Evolutionary conservation across 1,284 basidiomycete genomes (phyloP).

Genomic region (Caloboletus inedulis): DNA sequence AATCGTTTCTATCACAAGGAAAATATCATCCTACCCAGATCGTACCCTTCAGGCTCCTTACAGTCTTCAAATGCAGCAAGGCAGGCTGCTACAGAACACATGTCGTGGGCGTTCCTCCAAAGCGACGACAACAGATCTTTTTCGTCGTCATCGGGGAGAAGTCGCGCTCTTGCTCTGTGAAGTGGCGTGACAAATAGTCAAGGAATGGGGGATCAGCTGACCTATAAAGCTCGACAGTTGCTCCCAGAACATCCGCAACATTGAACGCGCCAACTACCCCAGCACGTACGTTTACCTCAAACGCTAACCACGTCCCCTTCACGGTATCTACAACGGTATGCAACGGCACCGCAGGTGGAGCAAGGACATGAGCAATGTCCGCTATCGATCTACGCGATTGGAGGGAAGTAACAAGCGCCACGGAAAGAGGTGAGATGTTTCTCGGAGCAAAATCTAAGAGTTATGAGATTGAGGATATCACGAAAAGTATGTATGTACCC

Average conservation of each 20-base stretch:
- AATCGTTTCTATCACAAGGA: background rate
- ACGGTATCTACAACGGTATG: conserved; percentile 44
- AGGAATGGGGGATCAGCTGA: conserved; percentile 26
- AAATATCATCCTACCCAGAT: conserved; percentile 45
- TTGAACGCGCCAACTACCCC: conserved; percentile 32
- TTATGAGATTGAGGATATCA: conserved; percentile 13
- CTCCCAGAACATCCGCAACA: conserved; percentile 49
- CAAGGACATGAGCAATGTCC: conserved; percentile 53
- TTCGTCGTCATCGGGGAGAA: conserved; percentile 34
- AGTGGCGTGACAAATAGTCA: conserved; percentile 4
- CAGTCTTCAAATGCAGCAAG: conserved; percentile 65
- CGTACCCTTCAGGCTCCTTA: conserved; percentile 57
- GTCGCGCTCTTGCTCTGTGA: conserved; percentile 38
- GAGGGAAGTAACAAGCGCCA: conserved; percentile 43
- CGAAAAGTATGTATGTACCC: conserved; percentile 17
- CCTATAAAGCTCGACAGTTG: conserved; percentile 57
- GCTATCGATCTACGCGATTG: conserved; percentile 45
- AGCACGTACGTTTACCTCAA: conserved; percentile 39
- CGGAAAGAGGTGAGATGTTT: conserved; percentile 29
- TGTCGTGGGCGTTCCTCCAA: conserved; percentile 57
- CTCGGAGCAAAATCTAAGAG: conserved; percentile 12
- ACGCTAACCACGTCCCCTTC: conserved; percentile 40
- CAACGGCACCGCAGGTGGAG: conserved; percentile 38
- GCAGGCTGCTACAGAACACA: conserved; percentile 58
- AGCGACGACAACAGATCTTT: conserved; percentile 42